Evolutionary conservation across 2,329 filamentous ascomycete genomes (phyloP), one percentile per base, ranked within the genome.

Genomic region (Bipolaris oryzae): DNA sequence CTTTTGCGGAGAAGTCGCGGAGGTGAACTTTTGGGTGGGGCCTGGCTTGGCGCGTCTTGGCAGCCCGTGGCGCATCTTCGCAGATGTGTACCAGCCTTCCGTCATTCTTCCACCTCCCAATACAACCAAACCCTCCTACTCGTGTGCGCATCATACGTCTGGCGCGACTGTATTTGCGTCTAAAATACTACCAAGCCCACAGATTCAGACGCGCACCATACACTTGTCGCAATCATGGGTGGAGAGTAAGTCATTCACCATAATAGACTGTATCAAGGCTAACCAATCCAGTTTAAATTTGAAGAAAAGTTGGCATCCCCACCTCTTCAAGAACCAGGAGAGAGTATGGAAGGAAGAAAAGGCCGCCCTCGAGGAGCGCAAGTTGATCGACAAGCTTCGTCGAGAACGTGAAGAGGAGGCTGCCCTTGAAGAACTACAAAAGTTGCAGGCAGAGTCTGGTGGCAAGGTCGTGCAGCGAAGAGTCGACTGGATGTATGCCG

Each of bases 401-500:
- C 93, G 96, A 71, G 95, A 99, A 78, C 88, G 96, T 64, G 92
- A 93, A 66, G 93, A 98, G 75, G 96, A 99, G 79, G 88, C 93
- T 44, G 88, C 90, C 45, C 90, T 96, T 64, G 92, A 97, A 76
- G 93, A 98, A 75, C 86, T 98, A 1, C 91, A 97, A 76, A 86
- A 88, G 50, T 85, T 98, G 64, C 91, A 97, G 54, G 95, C 54
- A 16, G 54, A 57, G n/a, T 97, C 77, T 88, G 95, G 95, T 35
- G 92, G 93, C 53, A 87, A 85, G 68, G 93, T 92, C 72, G 85
- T 89, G 50, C 80, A 89, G 28, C 89, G 94, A 68, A 87, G 92
- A 34, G 94, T 99, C 23, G 95, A 98, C 70, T 99, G 95, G 91
- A 97, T 99, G 92, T 99, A 99, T 78, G 87, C 89, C 67, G 94